Evolutionary conservation across 495 filamentous ascomycete species (phyloP).

Genomic region (Cercophora sp.): DNA sequence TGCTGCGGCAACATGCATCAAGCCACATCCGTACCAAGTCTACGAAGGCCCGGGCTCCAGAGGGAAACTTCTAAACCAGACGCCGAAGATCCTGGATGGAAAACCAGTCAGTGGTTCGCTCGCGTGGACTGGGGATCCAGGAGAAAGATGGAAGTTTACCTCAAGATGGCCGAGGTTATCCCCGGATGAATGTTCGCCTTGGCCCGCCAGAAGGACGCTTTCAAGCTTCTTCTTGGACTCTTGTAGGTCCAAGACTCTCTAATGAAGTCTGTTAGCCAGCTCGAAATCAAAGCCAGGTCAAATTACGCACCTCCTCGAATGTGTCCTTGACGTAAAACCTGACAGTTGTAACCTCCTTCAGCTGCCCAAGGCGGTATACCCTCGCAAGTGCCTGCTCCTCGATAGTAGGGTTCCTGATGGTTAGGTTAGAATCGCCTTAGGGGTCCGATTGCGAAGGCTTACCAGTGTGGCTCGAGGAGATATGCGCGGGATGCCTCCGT

Average conservation of each 20-base stretch:
- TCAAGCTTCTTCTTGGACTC: background rate
- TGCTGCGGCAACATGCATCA: no score
- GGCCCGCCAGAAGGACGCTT: background rate
- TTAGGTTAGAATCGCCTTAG: background rate
- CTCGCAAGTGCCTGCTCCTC: background rate
- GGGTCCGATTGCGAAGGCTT: background rate
- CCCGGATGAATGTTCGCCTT: background rate
- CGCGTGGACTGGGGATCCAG: background rate
- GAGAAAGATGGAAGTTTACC: background rate
- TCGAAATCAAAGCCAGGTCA: background rate
- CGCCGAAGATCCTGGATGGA: background rate
- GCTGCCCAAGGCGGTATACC: background rate
- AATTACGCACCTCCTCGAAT: background rate
- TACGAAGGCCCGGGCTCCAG: no score
- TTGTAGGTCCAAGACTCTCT: background rate
- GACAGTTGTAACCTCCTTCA: background rate
- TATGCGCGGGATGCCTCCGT: background rate
- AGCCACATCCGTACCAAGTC: no score
- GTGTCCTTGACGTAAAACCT: background rate
- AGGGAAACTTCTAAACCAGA: background rate
- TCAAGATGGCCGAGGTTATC: background rate
- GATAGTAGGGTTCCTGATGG: background rate
- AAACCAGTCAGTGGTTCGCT: background rate
- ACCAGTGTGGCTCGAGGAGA: constrained; percentile 1
- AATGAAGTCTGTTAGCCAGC: background rate